phyloP scores from a whole-genome alignment of 176 grass and related monocot species.

The Musa beccarii region DNA sequence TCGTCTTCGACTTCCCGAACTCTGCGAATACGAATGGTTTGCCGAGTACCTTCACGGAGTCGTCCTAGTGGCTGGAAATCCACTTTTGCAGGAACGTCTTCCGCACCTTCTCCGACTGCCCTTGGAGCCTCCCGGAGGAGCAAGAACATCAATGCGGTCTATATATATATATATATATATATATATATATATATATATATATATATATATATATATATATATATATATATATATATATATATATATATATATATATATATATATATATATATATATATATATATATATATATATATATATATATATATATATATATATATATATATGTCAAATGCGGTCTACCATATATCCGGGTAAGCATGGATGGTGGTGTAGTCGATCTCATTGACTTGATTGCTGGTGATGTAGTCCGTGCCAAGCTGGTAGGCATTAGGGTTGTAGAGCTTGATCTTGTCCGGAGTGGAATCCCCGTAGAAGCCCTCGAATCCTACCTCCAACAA shows the following conservation, averaged over 20 bases:
- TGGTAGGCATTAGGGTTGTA: slow-evolving; percentile 47
- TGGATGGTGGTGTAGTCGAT: slow-evolving; percentile 88
- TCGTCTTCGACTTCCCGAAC: slow-evolving; percentile 32
- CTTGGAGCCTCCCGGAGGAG: slow-evolving; percentile 10
- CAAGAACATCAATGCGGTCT: background rate
- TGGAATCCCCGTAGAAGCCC: slow-evolving; percentile 62
- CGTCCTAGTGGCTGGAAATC: slow-evolving; percentile 27
- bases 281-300: no score
- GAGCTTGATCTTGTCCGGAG: slow-evolving; percentile 33
- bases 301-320: background rate
- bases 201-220: no score
- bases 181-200: no score
- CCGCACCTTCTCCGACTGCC: background rate
- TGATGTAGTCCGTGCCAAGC: slow-evolving; percentile 54
- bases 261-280: no score
- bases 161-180: no score
- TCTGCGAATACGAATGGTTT: slow-evolving; percentile 27
- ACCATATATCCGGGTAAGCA: slow-evolving; percentile 84
- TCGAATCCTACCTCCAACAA: slow-evolving; percentile 63
- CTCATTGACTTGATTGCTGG: slow-evolving; percentile 30
- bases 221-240: no score
- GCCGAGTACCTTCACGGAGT: slow-evolving; percentile 1
- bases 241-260: no score
- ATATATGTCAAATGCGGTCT: background rate
- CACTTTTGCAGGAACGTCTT: slow-evolving; percentile 15